Evolutionary conservation across 139 green algal genomes (phyloP).

Genomic region (Ulvella scutata): DNA sequence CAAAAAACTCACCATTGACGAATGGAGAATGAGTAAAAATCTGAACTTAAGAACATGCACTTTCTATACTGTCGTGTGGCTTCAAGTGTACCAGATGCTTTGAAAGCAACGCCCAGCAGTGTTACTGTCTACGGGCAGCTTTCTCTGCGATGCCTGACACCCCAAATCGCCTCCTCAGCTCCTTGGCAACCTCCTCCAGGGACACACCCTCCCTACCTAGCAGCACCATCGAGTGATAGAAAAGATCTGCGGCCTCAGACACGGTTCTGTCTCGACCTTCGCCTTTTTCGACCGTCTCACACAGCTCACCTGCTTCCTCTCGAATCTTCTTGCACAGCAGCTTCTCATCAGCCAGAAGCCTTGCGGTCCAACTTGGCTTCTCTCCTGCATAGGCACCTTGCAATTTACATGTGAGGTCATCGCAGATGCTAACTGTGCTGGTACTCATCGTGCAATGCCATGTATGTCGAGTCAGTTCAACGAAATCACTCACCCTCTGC

Average conservation of each 20-base stretch:
- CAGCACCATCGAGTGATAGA: conserved; percentile 96
- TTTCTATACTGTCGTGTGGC: no score
- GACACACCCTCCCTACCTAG: conserved; percentile 43
- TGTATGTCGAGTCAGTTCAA: no score
- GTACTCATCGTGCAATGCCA: no score
- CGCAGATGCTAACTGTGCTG: no score
- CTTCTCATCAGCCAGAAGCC: conserved; percentile 63
- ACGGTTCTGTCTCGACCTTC: conserved; percentile 76
- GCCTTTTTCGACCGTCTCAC: conserved; percentile 62
- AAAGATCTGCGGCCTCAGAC: conserved; percentile 86
- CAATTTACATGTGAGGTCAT: no score
- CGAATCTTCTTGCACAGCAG: conserved; percentile 86
- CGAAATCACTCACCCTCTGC: no score
- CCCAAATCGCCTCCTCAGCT: conserved; percentile 61
- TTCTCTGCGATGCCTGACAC: conserved; percentile 83
- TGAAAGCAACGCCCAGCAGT: no score
- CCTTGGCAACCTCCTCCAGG: conserved; percentile 62
- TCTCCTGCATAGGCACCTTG: conserved; percentile 18
- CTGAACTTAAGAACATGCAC: no score
- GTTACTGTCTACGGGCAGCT: conserved; percentile 39
- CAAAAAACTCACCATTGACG: no score
- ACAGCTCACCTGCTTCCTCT: conserved; percentile 93
- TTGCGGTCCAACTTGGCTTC: conserved; percentile 87
- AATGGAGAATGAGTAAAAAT: no score
- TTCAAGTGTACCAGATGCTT: no score